These are phyloP conservation scores for Cymbopogon citratus DNA, from an alignment of 176 grass and related monocot genomes.

Conservation along the genomic window DNA sequence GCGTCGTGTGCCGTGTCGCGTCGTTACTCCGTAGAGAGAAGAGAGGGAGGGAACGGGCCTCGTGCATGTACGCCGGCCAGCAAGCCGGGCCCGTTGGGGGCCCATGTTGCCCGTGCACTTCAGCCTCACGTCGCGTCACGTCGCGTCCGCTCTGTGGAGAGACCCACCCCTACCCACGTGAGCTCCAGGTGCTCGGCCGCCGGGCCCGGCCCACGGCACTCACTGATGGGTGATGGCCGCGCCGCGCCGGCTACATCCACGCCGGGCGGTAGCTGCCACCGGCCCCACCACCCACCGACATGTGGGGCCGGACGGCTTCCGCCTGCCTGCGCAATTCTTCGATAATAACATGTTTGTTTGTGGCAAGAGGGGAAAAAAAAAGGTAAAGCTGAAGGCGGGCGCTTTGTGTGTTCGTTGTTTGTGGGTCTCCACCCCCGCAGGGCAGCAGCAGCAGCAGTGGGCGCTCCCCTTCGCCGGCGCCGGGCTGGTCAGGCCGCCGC, in stretches of 20 bases:
- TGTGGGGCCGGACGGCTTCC: background rate
- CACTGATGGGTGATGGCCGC: background rate
- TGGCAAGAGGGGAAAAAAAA: background rate
- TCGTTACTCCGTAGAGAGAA: background rate
- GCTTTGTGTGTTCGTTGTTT: slow-evolving; percentile 19
- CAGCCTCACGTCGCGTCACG: background rate
- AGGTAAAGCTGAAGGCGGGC: slow-evolving; percentile 11
- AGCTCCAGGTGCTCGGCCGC: slow-evolving; percentile 15
- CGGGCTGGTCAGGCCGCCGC: slow-evolving; percentile 26
- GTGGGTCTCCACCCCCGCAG: slow-evolving; percentile 32
- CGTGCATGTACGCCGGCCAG: background rate
- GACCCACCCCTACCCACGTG: slow-evolving; percentile 22
- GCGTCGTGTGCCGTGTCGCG: background rate
- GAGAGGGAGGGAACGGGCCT: background rate
- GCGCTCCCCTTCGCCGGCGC: slow-evolving; percentile 48
- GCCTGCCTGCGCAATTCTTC: slow-evolving; percentile 17
- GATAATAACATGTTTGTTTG: background rate
- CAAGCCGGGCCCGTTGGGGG: background rate
- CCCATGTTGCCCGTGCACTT: slow-evolving; percentile 33
- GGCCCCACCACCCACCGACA: background rate
- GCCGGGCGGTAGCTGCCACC: background rate
- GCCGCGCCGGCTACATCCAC: slow-evolving; percentile 7
- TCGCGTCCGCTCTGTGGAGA: background rate
- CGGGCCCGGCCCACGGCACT: slow-evolving; percentile 1
- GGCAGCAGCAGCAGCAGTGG: slow-evolving; percentile 48